Evolutionary conservation across 176 grass and related monocot genomes (phyloP), one percentile per base, ranked within the genome.

Genomic region (Carex myosuroides): DNA sequence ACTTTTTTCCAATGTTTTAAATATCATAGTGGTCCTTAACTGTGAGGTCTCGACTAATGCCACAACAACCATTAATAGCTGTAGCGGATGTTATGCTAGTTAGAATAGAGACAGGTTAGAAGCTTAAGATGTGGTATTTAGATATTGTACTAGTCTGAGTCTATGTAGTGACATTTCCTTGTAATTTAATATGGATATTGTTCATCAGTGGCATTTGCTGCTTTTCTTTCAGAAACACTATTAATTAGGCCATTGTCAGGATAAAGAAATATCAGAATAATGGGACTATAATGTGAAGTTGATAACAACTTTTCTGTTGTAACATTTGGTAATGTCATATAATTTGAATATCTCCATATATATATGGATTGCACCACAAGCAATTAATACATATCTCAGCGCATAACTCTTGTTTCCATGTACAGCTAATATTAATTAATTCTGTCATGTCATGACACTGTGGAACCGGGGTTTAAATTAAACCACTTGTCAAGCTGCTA

Each of bases 171-270:
- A 70, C n/a, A 46, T 72, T 72, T 72, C 17, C 42, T 73, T 22
- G 41, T 73, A 41, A 73, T 11, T 73, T 24, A 74, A 74, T 74
- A 12, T 13, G 10, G 3, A 55, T 75, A 55, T 26, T 21, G 72
- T 55, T 75, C 14, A 69, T 5, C 42, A 44, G 42, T 75, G 48
- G 22, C 11, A 6, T 55, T 55, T 55, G 21, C 21, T 54, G 42
- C 12, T 48, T 73, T 69, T 69, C 6, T 41, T 10, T 54, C 7
- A 0, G n/a, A 24, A 76, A 76, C 22, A 82, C 14, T 82, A 52
- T 82, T 41, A 66, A 52, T 82, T 41, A 66, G 37, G 12, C 54
- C 80, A 82, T 66, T 82, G 5, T 82, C 80, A 10, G 53, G 59
- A 82, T 64, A 65, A 12, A 46, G 61, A 82, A 67, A 52, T 61